Percentiles rank a stretch among this genome's conserved stretches.
phyloP scores from a whole-genome alignment of 169 alveolate species.

The Eimeria sp. region DNA sequence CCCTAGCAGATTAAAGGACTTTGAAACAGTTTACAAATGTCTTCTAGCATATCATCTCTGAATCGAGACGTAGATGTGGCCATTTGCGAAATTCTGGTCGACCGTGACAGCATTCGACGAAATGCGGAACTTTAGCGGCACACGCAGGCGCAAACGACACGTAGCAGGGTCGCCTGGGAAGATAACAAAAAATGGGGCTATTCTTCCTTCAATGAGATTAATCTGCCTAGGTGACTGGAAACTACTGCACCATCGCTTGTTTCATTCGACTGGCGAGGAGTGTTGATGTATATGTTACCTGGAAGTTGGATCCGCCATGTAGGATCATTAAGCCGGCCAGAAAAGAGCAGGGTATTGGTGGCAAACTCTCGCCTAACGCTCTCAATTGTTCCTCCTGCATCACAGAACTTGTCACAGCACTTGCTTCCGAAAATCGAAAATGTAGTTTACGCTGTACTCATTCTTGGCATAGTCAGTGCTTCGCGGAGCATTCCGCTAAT shows the following conservation, averaged over 20 bases:
- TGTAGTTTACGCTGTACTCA: neutral
- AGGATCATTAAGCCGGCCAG: slow-evolving; percentile 49
- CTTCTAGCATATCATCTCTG: neutral
- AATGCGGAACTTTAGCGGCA: slow-evolving; percentile 41
- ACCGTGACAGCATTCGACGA: slow-evolving; percentile 62
- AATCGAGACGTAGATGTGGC: slow-evolving; percentile 66
- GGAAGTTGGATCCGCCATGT: slow-evolving; percentile 57
- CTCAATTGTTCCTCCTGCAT: slow-evolving; percentile 67
- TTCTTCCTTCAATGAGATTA: neutral
- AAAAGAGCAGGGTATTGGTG: slow-evolving; percentile 39
- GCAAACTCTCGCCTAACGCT: slow-evolving; percentile 23
- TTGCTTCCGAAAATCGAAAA: neutral
- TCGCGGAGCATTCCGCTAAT: neutral
- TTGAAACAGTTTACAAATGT: neutral
- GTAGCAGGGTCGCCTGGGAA: slow-evolving; percentile 36
- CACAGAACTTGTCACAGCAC: neutral
- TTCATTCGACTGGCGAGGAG: neutral
- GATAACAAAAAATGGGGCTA: neutral
- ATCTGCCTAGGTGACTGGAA: neutral
- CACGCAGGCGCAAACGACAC: slow-evolving; percentile 58
- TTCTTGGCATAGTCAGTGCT: neutral
- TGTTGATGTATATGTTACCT: neutral
- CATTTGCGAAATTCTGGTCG: slow-evolving; percentile 44
- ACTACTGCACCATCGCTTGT: neutral
- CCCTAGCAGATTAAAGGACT: neutral